These are phyloP conservation scores for Colletotrichum sp. DNA, from an alignment of 2,329 filamentous ascomycete genomes.

Conservation along the genomic window DNA sequence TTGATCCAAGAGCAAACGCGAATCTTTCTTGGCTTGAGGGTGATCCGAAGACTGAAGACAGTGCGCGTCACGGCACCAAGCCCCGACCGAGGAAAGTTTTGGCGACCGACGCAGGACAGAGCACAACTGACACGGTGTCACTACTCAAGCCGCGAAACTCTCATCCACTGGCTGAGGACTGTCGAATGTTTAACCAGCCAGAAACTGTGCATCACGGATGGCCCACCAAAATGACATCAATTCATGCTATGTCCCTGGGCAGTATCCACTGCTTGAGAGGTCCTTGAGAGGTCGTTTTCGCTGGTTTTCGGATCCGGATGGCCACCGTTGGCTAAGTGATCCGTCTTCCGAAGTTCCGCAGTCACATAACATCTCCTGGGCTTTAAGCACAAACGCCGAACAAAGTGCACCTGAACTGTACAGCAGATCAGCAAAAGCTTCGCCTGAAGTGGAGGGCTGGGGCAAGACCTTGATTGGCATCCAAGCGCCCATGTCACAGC, in stretches of 20 bases:
- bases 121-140: not conserved
- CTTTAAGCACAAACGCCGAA: not conserved
- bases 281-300: not conserved
- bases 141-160: not conserved
- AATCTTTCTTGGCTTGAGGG: not conserved
- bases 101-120: not conserved
- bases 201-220: not conserved
- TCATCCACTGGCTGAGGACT: not conserved
- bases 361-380: not conserved
- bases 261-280: not conserved
- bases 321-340: not conserved
- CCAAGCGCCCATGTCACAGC: not conserved
- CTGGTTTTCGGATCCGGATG: not conserved
- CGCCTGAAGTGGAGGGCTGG: conserved; percentile 11
- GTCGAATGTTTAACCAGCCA: not conserved
- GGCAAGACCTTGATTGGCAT: not conserved
- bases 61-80: not conserved
- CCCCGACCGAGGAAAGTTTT: not conserved
- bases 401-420: not conserved
- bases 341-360: not conserved
- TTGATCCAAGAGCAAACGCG: not conserved
- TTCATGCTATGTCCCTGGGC: not conserved
- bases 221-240: not conserved
- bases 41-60: not conserved
- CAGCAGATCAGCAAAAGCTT: conserved; percentile 16